Percentiles rank a stretch among this genome's conserved stretches.
Evolutionary conservation across 768 basidiomycete species (phyloP).

Genomic region (Kwoniella heveanensis): DNA sequence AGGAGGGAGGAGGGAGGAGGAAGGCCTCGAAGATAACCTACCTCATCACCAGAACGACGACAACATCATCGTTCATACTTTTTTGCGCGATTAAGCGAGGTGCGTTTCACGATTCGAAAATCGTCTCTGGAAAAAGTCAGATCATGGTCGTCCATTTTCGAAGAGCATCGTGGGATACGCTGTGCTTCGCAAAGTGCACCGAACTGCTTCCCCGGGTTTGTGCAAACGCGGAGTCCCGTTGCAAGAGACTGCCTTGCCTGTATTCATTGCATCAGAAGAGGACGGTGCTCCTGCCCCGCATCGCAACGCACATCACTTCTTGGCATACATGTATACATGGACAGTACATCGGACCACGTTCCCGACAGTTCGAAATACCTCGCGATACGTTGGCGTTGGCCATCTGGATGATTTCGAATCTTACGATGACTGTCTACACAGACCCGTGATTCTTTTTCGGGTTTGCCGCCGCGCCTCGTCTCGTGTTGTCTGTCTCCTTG

Average conservation of each 20-base stretch:
- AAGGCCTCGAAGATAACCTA: not conserved
- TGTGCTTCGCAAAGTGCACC: no score
- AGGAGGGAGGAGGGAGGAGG: no score
- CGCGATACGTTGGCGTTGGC: no score
- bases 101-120: not conserved
- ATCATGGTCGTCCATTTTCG: not conserved
- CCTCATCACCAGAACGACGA: not conserved
- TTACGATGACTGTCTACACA: not conserved
- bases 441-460: not conserved
- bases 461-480: not conserved
- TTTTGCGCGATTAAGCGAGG: not conserved
- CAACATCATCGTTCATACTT: not conserved
- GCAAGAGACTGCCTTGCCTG: no score
- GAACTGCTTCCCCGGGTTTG: no score
- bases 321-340: not conserved
- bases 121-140: not conserved
- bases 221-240: not conserved
- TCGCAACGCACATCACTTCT: not conserved
- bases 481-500: no score
- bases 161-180: no score
- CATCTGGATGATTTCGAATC: not conserved
- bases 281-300: no score
- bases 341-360: not conserved
- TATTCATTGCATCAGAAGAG: no score
- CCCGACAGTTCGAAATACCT: not conserved